Percentiles rank a stretch among this genome's conserved stretches.
phyloP scores from a whole-genome alignment of 2,329 filamentous ascomycete species.

The Rutstroemia sp. region DNA sequence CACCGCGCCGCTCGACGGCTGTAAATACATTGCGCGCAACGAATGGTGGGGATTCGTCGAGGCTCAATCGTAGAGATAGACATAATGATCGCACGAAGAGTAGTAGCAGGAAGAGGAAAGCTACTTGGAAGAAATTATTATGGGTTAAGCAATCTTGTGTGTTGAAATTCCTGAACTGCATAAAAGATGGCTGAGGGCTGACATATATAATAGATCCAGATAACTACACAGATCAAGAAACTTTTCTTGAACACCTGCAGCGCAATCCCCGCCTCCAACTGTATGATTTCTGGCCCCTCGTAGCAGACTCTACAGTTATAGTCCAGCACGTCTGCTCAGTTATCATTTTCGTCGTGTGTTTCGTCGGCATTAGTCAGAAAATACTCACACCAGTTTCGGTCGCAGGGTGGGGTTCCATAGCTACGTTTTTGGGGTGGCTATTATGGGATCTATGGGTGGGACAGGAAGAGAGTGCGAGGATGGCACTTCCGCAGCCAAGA shows the following conservation, averaged over 20 bases:
- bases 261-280: slow-evolving; percentile 87
- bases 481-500: slow-evolving; percentile 8
- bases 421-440: slow-evolving; percentile 81
- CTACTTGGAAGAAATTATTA: slow-evolving; percentile 87
- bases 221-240: slow-evolving; percentile 96
- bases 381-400: slow-evolving; percentile 85
- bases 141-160: slow-evolving; percentile 96
- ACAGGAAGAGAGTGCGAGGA: slow-evolving; percentile 46
- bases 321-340: slow-evolving; percentile 96
- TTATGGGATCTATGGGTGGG: slow-evolving; percentile 89
- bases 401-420: slow-evolving; percentile 74
- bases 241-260: slow-evolving; percentile 92
- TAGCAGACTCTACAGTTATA: slow-evolving; percentile 91
- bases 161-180: slow-evolving; percentile 22
- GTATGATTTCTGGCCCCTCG: slow-evolving; percentile 96
- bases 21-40: slow-evolving; percentile 31
- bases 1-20: slow-evolving; percentile 43
- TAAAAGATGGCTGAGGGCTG: not conserved
- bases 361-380: slow-evolving; percentile 81
- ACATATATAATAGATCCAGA: slow-evolving; percentile 64
- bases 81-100: slow-evolving; percentile 37
- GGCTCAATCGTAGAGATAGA: slow-evolving; percentile 19
- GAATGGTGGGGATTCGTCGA: slow-evolving; percentile 16
- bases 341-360: slow-evolving; percentile 89
- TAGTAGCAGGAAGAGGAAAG: slow-evolving; percentile 53